Evolutionary conservation across 345 rosid genomes (phyloP).

Genomic region (Microthlaspi erraticum): DNA sequence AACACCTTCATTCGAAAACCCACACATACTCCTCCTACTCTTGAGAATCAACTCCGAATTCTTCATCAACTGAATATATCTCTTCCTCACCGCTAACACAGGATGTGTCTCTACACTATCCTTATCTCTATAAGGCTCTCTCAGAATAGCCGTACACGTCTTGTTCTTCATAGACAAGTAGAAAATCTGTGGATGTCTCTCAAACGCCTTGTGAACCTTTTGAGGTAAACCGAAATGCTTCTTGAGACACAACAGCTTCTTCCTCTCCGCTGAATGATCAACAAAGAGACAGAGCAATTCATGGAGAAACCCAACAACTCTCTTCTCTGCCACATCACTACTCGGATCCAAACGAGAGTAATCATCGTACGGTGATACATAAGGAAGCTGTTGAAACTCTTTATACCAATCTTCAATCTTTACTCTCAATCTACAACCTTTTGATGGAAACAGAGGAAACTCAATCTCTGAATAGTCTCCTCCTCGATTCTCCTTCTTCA

Average conservation of each 20-base stretch:
- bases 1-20: conserved; percentile 23
- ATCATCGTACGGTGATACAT: conserved; percentile 81
- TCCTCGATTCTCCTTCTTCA: conserved; percentile 46
- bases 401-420: conserved; percentile 73
- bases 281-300: conserved; percentile 83
- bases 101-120: conserved; percentile 65
- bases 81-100: conserved; percentile 58
- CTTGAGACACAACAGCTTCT: conserved; percentile 73
- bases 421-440: conserved; percentile 73
- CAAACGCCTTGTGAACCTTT: conserved; percentile 84
- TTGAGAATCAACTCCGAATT: conserved; percentile 55
- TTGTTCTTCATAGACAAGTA: conserved; percentile 74
- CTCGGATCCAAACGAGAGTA: conserved; percentile 63
- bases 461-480: conserved; percentile 51
- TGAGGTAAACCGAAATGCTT: conserved; percentile 75
- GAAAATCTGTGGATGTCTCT: conserved; percentile 83
- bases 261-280: conserved; percentile 83
- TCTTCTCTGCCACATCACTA: conserved; percentile 81
- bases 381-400: conserved; percentile 76
- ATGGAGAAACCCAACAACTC: conserved; percentile 85
- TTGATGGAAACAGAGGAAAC: conserved; percentile 82
- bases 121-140: conserved; percentile 69
- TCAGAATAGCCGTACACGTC: conserved; percentile 79
- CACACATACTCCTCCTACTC: conserved; percentile 48
- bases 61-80: conserved; percentile 69